Evolutionary conservation across 2,329 filamentous ascomycete genomes (phyloP).

Genomic region (Colletotrichum spinosum): DNA sequence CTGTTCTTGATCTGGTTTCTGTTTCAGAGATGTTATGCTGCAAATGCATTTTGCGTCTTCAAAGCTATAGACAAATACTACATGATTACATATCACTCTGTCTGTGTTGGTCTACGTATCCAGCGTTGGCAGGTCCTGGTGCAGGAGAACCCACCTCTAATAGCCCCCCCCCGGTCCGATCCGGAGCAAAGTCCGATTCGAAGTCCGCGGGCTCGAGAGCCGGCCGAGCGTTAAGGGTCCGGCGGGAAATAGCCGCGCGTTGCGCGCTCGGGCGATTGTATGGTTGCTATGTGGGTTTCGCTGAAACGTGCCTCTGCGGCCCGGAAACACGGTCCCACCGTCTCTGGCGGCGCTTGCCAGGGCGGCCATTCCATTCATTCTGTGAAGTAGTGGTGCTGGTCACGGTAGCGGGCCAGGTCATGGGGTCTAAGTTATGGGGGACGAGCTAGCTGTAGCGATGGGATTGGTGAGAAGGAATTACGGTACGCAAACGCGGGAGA

Average conservation of each 20-base stretch:
- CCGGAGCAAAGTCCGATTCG: slow-evolving; percentile 17
- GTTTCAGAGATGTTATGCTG: slow-evolving; percentile 19
- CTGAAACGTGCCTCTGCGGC: not conserved
- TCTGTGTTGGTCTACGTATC: slow-evolving; percentile 1
- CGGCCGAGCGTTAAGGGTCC: slow-evolving; percentile 22
- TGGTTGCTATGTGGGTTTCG: not conserved
- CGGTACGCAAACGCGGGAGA: too few relatives aligned
- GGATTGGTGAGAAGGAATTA: too few relatives aligned
- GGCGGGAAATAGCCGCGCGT: slow-evolving; percentile 1
- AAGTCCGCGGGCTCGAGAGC: slow-evolving; percentile 23
- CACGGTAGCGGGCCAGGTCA: too few relatives aligned
- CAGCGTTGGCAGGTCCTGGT: not conserved
- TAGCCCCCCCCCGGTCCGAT: not conserved
- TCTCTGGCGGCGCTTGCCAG: not conserved
- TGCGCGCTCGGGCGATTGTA: slow-evolving; percentile 2
- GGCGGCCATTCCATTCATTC: not conserved
- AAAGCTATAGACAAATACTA: slow-evolving; percentile 28
- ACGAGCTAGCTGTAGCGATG: too few relatives aligned
- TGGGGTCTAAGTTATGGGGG: too few relatives aligned
- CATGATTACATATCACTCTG: not conserved
- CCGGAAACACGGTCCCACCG: not conserved
- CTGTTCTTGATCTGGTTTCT: slow-evolving; percentile 28
- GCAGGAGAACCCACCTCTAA: slow-evolving; percentile 5
- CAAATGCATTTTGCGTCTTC: slow-evolving; percentile 12
- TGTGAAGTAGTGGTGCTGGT: not conserved